Conservation (phyloP, 2,329 filamentous ascomycete genomes). For the Colletotrichum musicola region DNA sequence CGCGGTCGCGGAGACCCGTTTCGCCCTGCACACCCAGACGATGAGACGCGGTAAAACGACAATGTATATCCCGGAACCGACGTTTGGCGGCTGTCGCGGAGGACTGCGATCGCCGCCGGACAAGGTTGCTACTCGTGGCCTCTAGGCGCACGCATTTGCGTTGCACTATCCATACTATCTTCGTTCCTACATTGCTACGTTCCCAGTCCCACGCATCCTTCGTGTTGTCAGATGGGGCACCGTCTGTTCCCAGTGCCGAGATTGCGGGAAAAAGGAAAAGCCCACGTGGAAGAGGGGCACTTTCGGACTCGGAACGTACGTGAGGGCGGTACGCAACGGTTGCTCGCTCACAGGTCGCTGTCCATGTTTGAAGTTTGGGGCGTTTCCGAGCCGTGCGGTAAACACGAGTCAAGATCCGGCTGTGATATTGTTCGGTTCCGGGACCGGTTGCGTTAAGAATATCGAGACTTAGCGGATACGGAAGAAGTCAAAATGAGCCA, state of each 20-base stretch:
- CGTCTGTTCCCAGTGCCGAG: slow-evolving; percentile 18
- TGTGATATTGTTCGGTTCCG: not conserved
- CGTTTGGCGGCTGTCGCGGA: not conserved
- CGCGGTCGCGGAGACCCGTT: not conserved
- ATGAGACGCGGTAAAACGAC: not conserved
- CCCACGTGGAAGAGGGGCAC: slow-evolving; percentile 34
- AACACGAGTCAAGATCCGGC: slow-evolving; percentile 19
- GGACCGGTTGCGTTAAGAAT: not conserved
- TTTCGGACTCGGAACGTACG: slow-evolving; percentile 9
- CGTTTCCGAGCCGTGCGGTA: not conserved
- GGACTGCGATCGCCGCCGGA: too few species aligned
- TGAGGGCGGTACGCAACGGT: not conserved
- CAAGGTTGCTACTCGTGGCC: not conserved
- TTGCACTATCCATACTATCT: not conserved
- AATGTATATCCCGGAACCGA: not conserved
- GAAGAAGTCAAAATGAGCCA: slow-evolving; percentile 18
- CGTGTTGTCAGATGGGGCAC: not conserved
- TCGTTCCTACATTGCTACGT: not conserved
- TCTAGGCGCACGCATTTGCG: not conserved
- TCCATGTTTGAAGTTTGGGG: not conserved
- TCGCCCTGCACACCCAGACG: not conserved
- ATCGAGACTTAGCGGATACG: not conserved
- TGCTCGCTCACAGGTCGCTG: not conserved
- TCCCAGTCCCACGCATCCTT: not conserved
- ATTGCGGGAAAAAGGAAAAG: slow-evolving; percentile 11